Conservation (phyloP, 75 land plant species). For the Chamaecyparis obtusa region DNA sequence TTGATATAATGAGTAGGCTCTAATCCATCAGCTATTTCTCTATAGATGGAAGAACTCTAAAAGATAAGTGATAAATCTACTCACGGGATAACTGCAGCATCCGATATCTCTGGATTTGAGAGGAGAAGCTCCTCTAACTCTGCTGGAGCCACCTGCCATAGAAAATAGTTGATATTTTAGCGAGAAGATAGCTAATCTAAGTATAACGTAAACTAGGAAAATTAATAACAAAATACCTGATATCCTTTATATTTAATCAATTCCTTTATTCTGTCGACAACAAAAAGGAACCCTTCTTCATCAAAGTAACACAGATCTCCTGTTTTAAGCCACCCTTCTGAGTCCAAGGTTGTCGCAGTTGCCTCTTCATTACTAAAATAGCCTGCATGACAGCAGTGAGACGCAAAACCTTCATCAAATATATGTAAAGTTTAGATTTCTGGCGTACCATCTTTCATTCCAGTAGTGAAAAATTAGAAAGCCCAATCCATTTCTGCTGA, state of each 20-base stretch:
- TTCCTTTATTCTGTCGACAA: conserved; percentile 78
- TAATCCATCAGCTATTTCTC: not conserved
- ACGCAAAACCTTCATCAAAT: not conserved
- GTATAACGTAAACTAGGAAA: not conserved
- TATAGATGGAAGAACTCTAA: not conserved
- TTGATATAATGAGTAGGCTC: not conserved
- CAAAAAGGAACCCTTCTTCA: conserved; percentile 39
- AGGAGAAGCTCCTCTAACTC: conserved; percentile 77
- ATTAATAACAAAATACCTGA: conserved; percentile 35
- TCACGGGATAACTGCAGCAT: conserved; percentile 86
- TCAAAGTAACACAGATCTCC: conserved; percentile 75
- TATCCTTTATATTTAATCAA: conserved; percentile 67
- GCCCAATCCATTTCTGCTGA: not conserved
- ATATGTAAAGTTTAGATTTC: not conserved
- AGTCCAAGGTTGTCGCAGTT: conserved; percentile 29
- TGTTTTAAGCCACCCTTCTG: conserved; percentile 62
- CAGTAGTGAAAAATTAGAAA: not conserved
- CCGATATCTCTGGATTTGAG: conserved; percentile 55
- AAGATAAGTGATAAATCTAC: conserved; percentile 1
- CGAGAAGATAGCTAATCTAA: not conserved
- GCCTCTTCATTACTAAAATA: conserved; percentile 52
- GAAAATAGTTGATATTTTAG: not conserved
- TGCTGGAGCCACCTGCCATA: conserved; percentile 71
- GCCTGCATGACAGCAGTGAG: conserved; percentile 25
- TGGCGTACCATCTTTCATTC: not conserved